These are phyloP conservation scores for Pythium coloratum DNA, from an alignment of 352 stramenopile genomes.

Conservation along the genomic window DNA sequence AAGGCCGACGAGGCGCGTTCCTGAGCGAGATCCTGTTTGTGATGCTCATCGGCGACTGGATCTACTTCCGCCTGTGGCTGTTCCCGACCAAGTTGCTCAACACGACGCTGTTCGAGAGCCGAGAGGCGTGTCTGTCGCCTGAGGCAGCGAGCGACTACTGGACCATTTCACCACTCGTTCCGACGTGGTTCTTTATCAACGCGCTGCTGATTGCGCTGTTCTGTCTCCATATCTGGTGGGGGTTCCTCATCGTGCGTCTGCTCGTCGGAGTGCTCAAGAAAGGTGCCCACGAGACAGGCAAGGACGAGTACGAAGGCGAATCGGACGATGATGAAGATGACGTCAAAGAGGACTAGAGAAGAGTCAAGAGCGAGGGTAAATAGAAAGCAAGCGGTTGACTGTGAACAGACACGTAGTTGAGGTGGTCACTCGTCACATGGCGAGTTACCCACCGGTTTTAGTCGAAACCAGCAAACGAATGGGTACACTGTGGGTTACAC, in stretches of 20 bases:
- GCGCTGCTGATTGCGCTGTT: slow-evolving; percentile 72
- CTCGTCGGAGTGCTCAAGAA: slow-evolving; percentile 69
- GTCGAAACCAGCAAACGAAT: too few relatives aligned
- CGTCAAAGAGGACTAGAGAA: slow-evolving; percentile 25
- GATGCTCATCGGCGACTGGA: slow-evolving; percentile 60
- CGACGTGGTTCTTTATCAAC: slow-evolving; percentile 85
- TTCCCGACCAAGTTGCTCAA: slow-evolving; percentile 84
- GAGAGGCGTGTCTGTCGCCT: slow-evolving; percentile 74
- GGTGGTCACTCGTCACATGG: too few relatives aligned
- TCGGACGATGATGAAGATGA: slow-evolving; percentile 77
- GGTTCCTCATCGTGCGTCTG: slow-evolving; percentile 68
- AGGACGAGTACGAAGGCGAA: slow-evolving; percentile 86
- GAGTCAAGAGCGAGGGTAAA: too few relatives aligned
- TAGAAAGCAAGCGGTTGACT: too few relatives aligned
- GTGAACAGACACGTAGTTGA: too few relatives aligned
- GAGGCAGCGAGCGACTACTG: slow-evolving; percentile 69
- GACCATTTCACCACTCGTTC: slow-evolving; percentile 67
- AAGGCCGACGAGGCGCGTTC: slow-evolving; percentile 70
- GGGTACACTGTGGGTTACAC: too few relatives aligned
- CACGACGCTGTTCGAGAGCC: slow-evolving; percentile 69
- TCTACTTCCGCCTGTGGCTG: slow-evolving; percentile 87
- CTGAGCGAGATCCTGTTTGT: slow-evolving; percentile 76
- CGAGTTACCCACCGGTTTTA: too few relatives aligned
- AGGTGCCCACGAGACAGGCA: slow-evolving; percentile 72
- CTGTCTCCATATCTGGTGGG: slow-evolving; percentile 86